Evolutionary conservation across 108 stramenopile genomes (phyloP), one percentile per base, ranked within the genome.

Genomic region (Aurantiochytrium sp.): DNA sequence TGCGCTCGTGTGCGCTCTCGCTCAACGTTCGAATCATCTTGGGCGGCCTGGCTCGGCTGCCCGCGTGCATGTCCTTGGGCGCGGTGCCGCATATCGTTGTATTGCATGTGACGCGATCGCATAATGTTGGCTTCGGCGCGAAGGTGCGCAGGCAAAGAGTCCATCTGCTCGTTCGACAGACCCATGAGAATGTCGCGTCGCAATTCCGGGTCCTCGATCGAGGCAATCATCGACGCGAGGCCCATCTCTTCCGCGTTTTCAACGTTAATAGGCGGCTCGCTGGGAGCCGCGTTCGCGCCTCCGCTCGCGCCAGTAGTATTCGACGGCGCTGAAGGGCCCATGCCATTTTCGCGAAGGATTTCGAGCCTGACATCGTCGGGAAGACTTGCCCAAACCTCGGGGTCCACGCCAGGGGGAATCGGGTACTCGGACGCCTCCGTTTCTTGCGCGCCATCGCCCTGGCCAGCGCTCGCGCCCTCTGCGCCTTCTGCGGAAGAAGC

Each of bases 71-170:
- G 42, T 1, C n/a, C n/a, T n/a, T n/a, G n/a, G n/a, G n/a, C n/a
- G n/a, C n/a, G n/a, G n/a, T n/a, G n/a, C n/a, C n/a, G n/a, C n/a
- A n/a, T n/a, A n/a, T n/a, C 32, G 32, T 81, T 12, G 2, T 42
- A 19, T 21, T 48, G 39, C 0, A 81, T 41, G 2, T 81, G 73
- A 6, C 73, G 73, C 19, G 39, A 21, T 5, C 73, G 36, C n/a
- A 81, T 22, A 81, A 81, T 42, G 42, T 81, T 48, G 17, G 73
- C 73, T 42, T 81, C 73, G n/a, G 73, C 73, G 39, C 73, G 73
- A 6, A 81, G 24, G 24, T 81, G 73, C 50, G 73, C 2, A 37
- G 73, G 73, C 21, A 81, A 24, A 22, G 39, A 48, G 1, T 24
- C 73, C 1, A 81, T n/a, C 24, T 48, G 39, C 30, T 41, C 39